Conservation (phyloP, 257 asterid species). For the Salvia miltiorrhiza region DNA sequence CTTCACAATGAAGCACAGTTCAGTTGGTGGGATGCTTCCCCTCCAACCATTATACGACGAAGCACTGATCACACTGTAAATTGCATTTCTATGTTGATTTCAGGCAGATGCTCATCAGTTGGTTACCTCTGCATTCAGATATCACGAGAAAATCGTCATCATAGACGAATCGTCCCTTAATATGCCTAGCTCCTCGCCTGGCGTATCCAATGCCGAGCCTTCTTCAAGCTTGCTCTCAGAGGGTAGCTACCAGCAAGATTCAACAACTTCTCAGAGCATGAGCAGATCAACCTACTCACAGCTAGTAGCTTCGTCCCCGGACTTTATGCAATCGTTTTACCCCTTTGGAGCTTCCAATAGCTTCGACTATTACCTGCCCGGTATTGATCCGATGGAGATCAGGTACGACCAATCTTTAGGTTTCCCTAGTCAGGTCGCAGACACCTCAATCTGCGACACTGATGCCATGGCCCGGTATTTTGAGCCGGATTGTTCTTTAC, state of each 20-base stretch:
- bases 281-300: slow-evolving; percentile 29
- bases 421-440: slow-evolving; percentile 36
- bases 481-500: slow-evolving; percentile 33
- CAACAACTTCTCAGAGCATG: slow-evolving; percentile 35
- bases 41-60: too few species aligned
- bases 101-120: slow-evolving; percentile 54
- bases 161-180: slow-evolving; percentile 47
- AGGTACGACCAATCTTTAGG: slow-evolving; percentile 43
- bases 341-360: slow-evolving; percentile 37
- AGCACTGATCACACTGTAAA: background rate
- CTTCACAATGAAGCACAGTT: too few species aligned
- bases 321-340: slow-evolving; percentile 42
- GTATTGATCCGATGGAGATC: slow-evolving; percentile 51
- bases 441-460: slow-evolving; percentile 35
- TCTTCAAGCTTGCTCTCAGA: slow-evolving; percentile 30
- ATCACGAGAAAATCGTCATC: slow-evolving; percentile 48
- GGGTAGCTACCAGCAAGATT: slow-evolving; percentile 29
- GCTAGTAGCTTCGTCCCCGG: slow-evolving; percentile 38
- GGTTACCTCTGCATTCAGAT: slow-evolving; percentile 53
- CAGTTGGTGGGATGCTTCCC: too few species aligned
- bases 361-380: slow-evolving; percentile 45
- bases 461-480: slow-evolving; percentile 44
- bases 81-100: slow-evolving; percentile 13
- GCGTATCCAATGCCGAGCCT: slow-evolving; percentile 28
- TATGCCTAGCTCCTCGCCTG: slow-evolving; percentile 24